A percentile compares a stretch with the other conserved stretches of the same genome.
Conservation (phyloP, 2,329 filamentous ascomycete genomes). For the Podosphaera leucotricha region DNA sequence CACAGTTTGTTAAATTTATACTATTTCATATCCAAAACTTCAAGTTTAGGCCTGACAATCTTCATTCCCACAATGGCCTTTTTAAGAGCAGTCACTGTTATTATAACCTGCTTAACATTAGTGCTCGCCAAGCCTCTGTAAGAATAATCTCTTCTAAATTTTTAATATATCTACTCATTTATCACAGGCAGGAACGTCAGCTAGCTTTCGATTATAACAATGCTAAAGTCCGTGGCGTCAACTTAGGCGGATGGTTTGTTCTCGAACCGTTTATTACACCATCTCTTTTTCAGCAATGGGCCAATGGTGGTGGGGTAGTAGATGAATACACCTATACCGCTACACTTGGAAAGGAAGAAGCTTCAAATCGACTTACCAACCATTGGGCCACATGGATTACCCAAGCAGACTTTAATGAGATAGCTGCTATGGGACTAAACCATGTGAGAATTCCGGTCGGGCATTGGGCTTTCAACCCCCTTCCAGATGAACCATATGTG, state of each 20-base stretch:
- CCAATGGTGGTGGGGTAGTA: slow-evolving; percentile 14
- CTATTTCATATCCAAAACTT: not conserved
- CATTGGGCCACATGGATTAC: slow-evolving; percentile 35
- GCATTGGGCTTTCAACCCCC: slow-evolving; percentile 35
- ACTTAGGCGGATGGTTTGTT: slow-evolving; percentile 28
- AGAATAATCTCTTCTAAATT: slow-evolving; percentile 3
- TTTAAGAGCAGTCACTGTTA: slow-evolving; percentile 3
- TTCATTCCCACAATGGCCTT: not conserved
- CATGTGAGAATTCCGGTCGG: slow-evolving; percentile 41
- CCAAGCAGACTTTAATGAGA: slow-evolving; percentile 20
- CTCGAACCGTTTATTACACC: slow-evolving; percentile 29
- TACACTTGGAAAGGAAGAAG: slow-evolving; percentile 22
- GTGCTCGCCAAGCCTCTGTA: slow-evolving; percentile 8
- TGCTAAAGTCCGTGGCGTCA: slow-evolving; percentile 37
- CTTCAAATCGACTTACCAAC: slow-evolving; percentile 21
- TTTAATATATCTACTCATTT: slow-evolving; percentile 3
- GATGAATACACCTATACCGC: slow-evolving; percentile 18
- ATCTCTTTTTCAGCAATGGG: slow-evolving; percentile 23
- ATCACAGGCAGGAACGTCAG: slow-evolving; percentile 5
- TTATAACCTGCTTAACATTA: slow-evolving; percentile 4
- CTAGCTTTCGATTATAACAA: slow-evolving; percentile 27
- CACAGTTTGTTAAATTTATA: not conserved
- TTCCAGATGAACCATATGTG: slow-evolving; percentile 33
- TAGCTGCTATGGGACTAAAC: slow-evolving; percentile 27
- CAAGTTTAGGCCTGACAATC: too few relatives aligned